Percentiles rank a stretch among this genome's conserved stretches.
Evolutionary conservation across 345 rosid species (phyloP).

Genomic region (Linum lewisii): DNA sequence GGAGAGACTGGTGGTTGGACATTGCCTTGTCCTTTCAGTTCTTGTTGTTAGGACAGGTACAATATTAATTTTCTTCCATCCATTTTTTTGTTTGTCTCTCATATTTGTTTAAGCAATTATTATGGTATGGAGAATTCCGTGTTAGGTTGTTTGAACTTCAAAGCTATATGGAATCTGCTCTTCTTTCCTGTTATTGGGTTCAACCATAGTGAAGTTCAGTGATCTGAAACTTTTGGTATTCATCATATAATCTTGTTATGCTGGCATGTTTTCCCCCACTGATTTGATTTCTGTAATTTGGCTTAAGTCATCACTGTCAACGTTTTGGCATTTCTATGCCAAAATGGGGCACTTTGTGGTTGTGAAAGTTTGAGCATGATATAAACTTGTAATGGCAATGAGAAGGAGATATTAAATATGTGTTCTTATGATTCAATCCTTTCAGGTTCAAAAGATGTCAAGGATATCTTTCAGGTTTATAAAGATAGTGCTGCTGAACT

Average conservation of each 20-base stretch:
- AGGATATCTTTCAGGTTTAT: constrained; percentile 54
- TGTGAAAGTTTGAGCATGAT: background rate
- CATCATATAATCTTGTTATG: background rate
- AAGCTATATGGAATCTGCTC: background rate
- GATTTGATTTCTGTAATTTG: background rate
- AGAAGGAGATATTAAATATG: too few species aligned
- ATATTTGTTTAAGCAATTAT: background rate
- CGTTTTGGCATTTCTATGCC: background rate
- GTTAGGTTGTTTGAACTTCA: background rate
- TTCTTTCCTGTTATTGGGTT: background rate
- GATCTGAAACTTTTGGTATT: background rate
- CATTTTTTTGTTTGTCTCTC: background rate
- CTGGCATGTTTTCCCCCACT: background rate
- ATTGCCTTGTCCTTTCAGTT: constrained; percentile 82
- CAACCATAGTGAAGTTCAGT: background rate
- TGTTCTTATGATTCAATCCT: background rate
- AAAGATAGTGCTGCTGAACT: constrained; percentile 64
- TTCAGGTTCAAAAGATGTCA: constrained; percentile 69
- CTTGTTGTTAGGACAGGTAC: constrained; percentile 77
- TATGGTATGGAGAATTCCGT: background rate
- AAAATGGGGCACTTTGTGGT: background rate
- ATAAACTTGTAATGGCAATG: background rate
- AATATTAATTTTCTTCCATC: constrained; percentile 6
- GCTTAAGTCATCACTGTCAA: background rate
- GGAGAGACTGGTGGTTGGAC: constrained; percentile 81